Base-by-base conservation (phyloP, 1,139 yeast species). In the Pichia kudriavzevii region DNA sequence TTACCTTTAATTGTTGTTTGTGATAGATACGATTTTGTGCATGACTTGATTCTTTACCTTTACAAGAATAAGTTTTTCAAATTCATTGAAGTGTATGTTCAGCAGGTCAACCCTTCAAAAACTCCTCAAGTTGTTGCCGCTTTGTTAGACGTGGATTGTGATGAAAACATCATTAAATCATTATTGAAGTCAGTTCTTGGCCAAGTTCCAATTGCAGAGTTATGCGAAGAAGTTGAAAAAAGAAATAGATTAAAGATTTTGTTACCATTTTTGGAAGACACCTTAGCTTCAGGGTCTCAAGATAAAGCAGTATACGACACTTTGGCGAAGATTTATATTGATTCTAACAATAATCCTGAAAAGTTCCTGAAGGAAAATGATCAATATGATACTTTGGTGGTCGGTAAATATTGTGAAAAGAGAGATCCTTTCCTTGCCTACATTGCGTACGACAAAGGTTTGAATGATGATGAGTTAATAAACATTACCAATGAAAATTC, bases 111-210 rank as follows among this genome's bases (percentile, higher is more conserved):
- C 61, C 95, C 98, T 32, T 67, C 91, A 4, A 83, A 84, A 57
- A 85, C 98, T 19, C 95, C 98, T 14, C 95, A 88, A 62, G 98
- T 93, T 44, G 72, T 91, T 56, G 98, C 96, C 43, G 98, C 94
- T 30, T 71, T 91, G 55, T 68, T 91, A 50, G 99, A 91, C 59
- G 97, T 91, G 50, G 98, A 91, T 61, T 87, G 97, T 64, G 98
- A 91, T 49, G 98, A 93, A 61, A 63, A 66, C 38, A 81, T 87
- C 48, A 85, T 93, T 58, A 82, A 85, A 64, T 72, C 75, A 36
- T 69, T 91, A 55, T 71, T 93, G 49, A 71, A 72, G 56, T 79
- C 95, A 26, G 98, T 91, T 12, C 67, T 87, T 40, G 98, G 97
- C 36, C 91, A 93, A 61, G 95, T 91, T 42, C 96, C 98, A 48